Base-by-base conservation (phyloP, 371 early-diverging fungal genomes). In the Cladochytrium tenue region DNA sequence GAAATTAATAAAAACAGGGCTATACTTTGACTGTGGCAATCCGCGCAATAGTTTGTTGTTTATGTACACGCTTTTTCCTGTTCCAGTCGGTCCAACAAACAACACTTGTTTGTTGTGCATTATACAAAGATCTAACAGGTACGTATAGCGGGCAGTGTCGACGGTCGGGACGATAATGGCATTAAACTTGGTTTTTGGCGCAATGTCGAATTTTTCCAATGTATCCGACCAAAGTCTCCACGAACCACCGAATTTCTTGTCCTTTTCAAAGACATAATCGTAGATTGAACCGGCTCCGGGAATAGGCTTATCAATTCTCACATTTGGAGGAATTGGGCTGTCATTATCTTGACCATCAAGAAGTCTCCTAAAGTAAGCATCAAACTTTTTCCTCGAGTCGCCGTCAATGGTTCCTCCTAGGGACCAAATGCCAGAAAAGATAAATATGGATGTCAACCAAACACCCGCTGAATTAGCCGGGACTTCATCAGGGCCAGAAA, bases 21-120 rank as follows among this genome's bases (percentile, higher is more conserved):
- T 74, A 66, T 80, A 83, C 55, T 76, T 71, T 13, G 66, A 58
- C 5, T 65, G 58, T 0, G 81, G 75, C n/a, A 81, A 68, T 1
- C 81, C 82, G 32, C 69, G 71, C 43, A 83, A 63, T n/a, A 85
- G 75, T 64, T 80, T 82, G 72, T 83, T 81, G 67, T 81, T 82
- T 59, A 83, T 74, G 62, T 85, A 85, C 5, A 81, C 81, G 30
- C 69, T 71, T 55, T 79, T 73, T 20, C 85, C 86, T 4, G 83
- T 85, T 32, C 86, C 86, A 5, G 86, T 83, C 2, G 83, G 82
- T 0, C 86, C 86, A n/a, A 83, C 84, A 52, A 83, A 70, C 58
- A 85, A 59, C 17, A 75, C 74, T 58, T 80, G 81, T 72, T 79
- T 82, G 59, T 74, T 71, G 67, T 82, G 81, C 23, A 62, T 75